A percentile compares a stretch with the other conserved stretches of the same genome.
These are phyloP conservation scores for Thelephora terrestris DNA, from an alignment of 1,284 basidiomycete species.

Conservation along the genomic window DNA sequence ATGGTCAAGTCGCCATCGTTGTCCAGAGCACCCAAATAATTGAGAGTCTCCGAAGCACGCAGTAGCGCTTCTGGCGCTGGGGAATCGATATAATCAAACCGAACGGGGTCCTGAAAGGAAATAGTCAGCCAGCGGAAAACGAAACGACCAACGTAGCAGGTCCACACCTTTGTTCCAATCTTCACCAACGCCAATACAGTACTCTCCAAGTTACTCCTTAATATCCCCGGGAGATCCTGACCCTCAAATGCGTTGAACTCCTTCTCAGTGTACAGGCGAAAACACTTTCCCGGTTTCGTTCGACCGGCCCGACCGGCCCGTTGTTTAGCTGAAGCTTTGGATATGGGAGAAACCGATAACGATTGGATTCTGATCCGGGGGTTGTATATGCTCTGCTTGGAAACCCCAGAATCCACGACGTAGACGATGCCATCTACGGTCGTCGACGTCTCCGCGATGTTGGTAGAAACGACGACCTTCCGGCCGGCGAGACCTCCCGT, in stretches of 20 bases:
- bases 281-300: slow-evolving; percentile 86
- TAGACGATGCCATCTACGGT: slow-evolving; percentile 95
- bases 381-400: slow-evolving; percentile 89
- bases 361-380: slow-evolving; percentile 87
- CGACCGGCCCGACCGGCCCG: slow-evolving; percentile 86
- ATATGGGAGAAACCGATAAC: slow-evolving; percentile 74
- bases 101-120: no score
- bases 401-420: slow-evolving; percentile 89
- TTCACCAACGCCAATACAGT: slow-evolving; percentile 85
- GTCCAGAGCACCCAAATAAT: slow-evolving; percentile 80
- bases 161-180: slow-evolving; percentile 62
- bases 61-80: slow-evolving; percentile 90
- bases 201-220: slow-evolving; percentile 78
- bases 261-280: no score
- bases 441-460: slow-evolving; percentile 90
- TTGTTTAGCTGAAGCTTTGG: slow-evolving; percentile 86
- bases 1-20: slow-evolving; percentile 83
- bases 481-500: no score
- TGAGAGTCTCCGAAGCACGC: slow-evolving; percentile 84
- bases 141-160: neutral
- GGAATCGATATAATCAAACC: slow-evolving; percentile 85
- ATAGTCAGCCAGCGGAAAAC: neutral
- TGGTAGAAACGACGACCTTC: slow-evolving; percentile 87
- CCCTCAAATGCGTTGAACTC: slow-evolving; percentile 90
- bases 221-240: slow-evolving; percentile 85